A percentile compares a stretch with the other conserved stretches of the same genome.
Conservation (phyloP, 2,329 filamentous ascomycete genomes). For the Xylariales sp. region DNA sequence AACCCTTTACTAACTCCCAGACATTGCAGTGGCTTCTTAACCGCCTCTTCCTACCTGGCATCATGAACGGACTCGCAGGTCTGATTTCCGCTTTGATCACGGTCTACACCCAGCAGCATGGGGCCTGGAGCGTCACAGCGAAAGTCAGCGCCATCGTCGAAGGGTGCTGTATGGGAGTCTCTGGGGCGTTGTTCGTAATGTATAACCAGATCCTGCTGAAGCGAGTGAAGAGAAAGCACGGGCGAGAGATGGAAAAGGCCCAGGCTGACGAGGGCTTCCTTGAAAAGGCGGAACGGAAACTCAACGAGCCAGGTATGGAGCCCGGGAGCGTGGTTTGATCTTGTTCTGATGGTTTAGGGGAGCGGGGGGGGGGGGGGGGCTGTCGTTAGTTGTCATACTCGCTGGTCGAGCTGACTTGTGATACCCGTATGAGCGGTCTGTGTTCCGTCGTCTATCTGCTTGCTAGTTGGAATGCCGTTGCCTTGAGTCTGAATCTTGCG, state of each 20-base stretch:
- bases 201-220: conserved; percentile 27
- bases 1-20: no score
- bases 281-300: conserved; percentile 4
- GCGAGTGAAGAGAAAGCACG: conserved; percentile 26
- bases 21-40: conserved; percentile 54
- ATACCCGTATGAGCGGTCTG: no score
- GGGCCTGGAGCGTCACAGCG: conserved; percentile 39
- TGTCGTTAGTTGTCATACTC: no score
- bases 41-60: conserved; percentile 40
- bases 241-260: conserved; percentile 11
- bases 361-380: no score
- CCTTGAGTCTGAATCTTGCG: no score
- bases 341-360: no score
- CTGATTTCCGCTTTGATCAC: conserved; percentile 44
- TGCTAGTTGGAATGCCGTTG: no score
- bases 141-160: conserved; percentile 35
- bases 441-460: no score
- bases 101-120: conserved; percentile 42
- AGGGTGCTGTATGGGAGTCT: conserved; percentile 22
- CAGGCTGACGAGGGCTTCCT: conserved; percentile 2
- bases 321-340: conserved; percentile 6
- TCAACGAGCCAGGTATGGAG: neutral
- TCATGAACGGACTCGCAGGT: conserved; percentile 44
- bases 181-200: conserved; percentile 23
- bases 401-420: no score